A percentile compares a stretch with the other conserved stretches of the same genome.
Conservation (phyloP, 805 yeast species). For the Metschnikowia shivogae region DNA sequence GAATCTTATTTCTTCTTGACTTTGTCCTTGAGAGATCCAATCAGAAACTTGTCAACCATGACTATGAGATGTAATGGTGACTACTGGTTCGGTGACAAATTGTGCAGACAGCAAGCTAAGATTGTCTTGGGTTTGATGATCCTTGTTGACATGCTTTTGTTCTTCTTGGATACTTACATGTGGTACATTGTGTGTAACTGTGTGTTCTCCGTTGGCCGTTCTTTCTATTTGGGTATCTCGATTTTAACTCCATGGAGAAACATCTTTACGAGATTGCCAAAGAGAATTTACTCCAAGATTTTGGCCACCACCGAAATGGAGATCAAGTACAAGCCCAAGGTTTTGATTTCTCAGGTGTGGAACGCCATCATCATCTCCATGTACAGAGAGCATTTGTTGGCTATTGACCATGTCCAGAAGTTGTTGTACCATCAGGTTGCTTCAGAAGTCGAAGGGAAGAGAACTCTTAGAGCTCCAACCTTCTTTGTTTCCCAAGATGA, state of each 20-base stretch:
- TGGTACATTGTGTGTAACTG: conserved; percentile 98
- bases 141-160: conserved; percentile 86
- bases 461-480: conserved; percentile 98
- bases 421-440: conserved; percentile 98
- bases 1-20: conserved; percentile 81
- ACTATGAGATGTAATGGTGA: conserved; percentile 96
- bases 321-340: conserved; percentile 97
- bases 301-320: conserved; percentile 99
- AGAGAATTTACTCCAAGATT: conserved; percentile 96
- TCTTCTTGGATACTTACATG: conserved; percentile 97
- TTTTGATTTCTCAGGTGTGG: conserved; percentile 97
- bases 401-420: conserved; percentile 98
- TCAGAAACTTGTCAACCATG: conserved; percentile 80
- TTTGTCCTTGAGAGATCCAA: conserved; percentile 80
- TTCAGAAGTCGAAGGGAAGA: conserved; percentile 94
- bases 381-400: conserved; percentile 98
- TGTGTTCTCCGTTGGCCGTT: conserved; percentile 93
- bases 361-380: conserved; percentile 97
- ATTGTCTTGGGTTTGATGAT: conserved; percentile 90
- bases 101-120: conserved; percentile 84
- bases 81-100: conserved; percentile 69
- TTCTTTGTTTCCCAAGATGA: conserved; percentile 98
- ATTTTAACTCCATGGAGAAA: conserved; percentile 99
- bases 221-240: conserved; percentile 98
- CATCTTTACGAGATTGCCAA: conserved; percentile 94